A percentile compares a stretch with the other conserved stretches of the same genome.
phyloP scores from a whole-genome alignment of 148 eudicot species.

The Silene conica region DNA sequence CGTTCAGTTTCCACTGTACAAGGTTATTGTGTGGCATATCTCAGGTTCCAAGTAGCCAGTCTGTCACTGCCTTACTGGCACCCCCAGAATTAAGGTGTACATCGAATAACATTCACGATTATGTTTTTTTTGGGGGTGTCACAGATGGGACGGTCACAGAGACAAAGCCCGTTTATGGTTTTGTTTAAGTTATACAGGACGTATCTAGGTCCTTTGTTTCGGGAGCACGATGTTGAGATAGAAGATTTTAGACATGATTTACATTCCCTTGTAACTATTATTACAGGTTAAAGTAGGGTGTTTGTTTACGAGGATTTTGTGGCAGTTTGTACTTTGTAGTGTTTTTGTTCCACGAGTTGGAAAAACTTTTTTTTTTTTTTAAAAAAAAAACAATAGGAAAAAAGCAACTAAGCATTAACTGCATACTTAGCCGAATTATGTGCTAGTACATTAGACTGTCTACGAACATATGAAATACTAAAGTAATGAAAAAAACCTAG shows the following conservation, averaged over 20 bases:
- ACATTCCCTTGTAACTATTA: constrained; percentile 17
- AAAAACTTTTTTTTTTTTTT: too few relatives aligned
- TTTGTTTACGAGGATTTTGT: constrained; percentile 12
- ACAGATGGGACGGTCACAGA: neutral
- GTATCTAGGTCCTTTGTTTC: constrained; percentile 13
- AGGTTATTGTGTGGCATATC: constrained; percentile 11
- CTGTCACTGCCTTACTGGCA: neutral
- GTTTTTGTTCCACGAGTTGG: too few relatives aligned
- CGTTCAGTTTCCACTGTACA: constrained; percentile 16
- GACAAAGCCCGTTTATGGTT: constrained; percentile 11
- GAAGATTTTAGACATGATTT: constrained; percentile 15
- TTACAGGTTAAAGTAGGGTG: constrained; percentile 19
- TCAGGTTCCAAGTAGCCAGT: neutral
- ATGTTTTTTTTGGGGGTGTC: constrained; percentile 23
- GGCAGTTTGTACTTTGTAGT: neutral
- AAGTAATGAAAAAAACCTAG: too few relatives aligned
- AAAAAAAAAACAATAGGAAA: too few relatives aligned
- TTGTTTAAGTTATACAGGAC: constrained; percentile 28
- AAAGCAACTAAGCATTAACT: too few relatives aligned
- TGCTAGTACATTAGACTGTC: too few relatives aligned
- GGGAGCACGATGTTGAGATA: constrained; percentile 12
- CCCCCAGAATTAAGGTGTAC: neutral
- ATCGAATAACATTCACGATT: constrained; percentile 8
- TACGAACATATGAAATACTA: too few relatives aligned
- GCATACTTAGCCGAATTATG: too few relatives aligned